These are phyloP conservation scores for Blastobotrys muscicola DNA, from an alignment of 805 yeast species.

Conservation along the genomic window DNA sequence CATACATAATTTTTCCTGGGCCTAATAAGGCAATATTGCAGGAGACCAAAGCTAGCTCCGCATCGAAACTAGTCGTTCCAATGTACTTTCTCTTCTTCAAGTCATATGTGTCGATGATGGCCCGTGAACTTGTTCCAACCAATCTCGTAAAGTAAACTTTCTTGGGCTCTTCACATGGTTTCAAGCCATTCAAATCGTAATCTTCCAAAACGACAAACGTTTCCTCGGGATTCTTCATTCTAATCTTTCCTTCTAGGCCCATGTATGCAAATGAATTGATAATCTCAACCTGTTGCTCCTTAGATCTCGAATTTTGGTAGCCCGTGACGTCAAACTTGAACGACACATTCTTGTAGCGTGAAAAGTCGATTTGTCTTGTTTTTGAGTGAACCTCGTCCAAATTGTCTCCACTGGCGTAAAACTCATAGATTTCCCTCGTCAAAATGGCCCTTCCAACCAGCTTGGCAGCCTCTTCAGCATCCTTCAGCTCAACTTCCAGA, in stretches of 20 bases:
- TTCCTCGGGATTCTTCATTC: constrained; percentile 67
- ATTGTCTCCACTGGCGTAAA: constrained; percentile 65
- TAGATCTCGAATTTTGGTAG: constrained; percentile 56
- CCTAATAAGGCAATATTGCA: constrained; percentile 77
- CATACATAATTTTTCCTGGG: constrained; percentile 62
- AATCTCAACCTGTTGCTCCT: constrained; percentile 43
- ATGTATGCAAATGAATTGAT: constrained; percentile 68
- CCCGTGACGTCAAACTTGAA: constrained; percentile 81
- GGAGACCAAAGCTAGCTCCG: constrained; percentile 79
- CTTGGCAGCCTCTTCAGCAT: constrained; percentile 56
- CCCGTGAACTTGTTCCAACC: constrained; percentile 55
- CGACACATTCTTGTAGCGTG: constrained; percentile 34
- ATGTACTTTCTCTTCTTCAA: constrained; percentile 74
- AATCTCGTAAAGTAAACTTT: constrained; percentile 68
- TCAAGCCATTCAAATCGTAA: constrained; percentile 37
- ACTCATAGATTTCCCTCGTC: constrained; percentile 67
- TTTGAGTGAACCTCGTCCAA: constrained; percentile 46
- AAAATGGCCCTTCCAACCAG: constrained; percentile 62
- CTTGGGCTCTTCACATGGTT: constrained; percentile 38
- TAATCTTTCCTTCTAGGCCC: constrained; percentile 66
- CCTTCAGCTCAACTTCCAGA: constrained; percentile 52
- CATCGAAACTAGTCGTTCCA: constrained; percentile 96
- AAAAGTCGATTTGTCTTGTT: constrained; percentile 7
- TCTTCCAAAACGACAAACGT: constrained; percentile 67
- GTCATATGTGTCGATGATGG: constrained; percentile 68